Evolutionary conservation across 176 grass and related monocot species (phyloP).

Genomic region (Zoysia pacifica): DNA sequence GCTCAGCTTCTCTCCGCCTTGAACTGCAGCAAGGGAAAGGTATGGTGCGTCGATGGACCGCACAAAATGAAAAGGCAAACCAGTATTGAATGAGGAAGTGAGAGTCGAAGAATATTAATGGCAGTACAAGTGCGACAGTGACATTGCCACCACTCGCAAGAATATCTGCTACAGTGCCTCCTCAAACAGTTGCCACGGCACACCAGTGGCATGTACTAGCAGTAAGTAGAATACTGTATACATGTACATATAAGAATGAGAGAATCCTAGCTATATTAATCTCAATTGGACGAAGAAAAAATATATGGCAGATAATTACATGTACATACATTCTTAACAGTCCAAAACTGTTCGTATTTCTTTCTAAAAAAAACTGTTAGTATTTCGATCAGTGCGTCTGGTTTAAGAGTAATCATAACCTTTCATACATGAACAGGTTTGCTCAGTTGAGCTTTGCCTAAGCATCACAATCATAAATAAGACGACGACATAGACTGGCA

Average conservation of each 20-base stretch:
- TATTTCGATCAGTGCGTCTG: neutral
- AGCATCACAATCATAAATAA: conserved; percentile 43
- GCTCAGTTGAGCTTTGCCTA: conserved; percentile 43
- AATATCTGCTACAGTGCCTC: conserved; percentile 60
- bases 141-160: conserved; percentile 66
- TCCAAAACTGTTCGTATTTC: neutral
- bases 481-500: conserved; percentile 37
- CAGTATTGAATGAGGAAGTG: conserved; percentile 41
- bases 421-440: conserved; percentile 38
- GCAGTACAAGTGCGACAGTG: conserved; percentile 64
- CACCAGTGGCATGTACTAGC: neutral
- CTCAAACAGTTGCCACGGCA: conserved; percentile 32
- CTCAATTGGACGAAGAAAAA: too few species aligned
- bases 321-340: too few species aligned
- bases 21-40: conserved; percentile 59
- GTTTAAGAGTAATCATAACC: conserved; percentile 44
- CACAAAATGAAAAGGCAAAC: conserved; percentile 50
- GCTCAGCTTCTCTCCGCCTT: conserved; percentile 30
- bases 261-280: too few species aligned
- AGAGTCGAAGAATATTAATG: conserved; percentile 65
- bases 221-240: neutral
- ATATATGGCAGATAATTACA: neutral
- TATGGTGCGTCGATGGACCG: conserved; percentile 34
- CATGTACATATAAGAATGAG: neutral
- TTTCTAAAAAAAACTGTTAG: neutral